Percentiles rank a stretch among this genome's conserved stretches.
Conservation (phyloP, 2,329 filamentous ascomycete species). For the Botrytis deweyae region DNA sequence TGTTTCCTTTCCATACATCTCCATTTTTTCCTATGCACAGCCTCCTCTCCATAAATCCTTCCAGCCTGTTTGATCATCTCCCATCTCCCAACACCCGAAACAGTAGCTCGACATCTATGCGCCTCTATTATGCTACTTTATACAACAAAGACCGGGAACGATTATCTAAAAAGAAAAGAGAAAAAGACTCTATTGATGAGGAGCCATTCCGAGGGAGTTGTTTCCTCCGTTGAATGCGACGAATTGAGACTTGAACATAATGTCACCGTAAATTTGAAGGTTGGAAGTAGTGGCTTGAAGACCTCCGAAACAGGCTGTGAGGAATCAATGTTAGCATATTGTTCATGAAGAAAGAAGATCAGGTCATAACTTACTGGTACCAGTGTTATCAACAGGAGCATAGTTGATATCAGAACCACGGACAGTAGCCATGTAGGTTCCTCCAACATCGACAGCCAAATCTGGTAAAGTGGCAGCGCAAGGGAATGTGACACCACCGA, state of each 20-base stretch:
- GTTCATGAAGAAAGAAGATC: not conserved
- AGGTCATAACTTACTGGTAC: slow-evolving; percentile 47
- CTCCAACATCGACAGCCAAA: slow-evolving; percentile 43
- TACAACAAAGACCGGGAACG: not conserved
- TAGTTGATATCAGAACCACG: slow-evolving; percentile 51
- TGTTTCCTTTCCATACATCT: slow-evolving; percentile 12
- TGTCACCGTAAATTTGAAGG: slow-evolving; percentile 62
- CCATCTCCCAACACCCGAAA: slow-evolving; percentile 4
- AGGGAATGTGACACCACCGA: slow-evolving; percentile 43
- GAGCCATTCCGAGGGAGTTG: slow-evolving; percentile 53
- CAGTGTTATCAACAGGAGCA: slow-evolving; percentile 44
- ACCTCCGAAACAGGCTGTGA: slow-evolving; percentile 63
- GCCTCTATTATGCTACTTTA: slow-evolving; percentile 11
- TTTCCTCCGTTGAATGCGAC: slow-evolving; percentile 58
- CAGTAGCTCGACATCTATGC: slow-evolving; percentile 1
- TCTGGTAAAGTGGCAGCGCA: slow-evolving; percentile 41
- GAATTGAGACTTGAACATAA: slow-evolving; percentile 62
- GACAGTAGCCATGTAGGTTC: slow-evolving; percentile 47
- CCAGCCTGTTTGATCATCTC: not conserved
- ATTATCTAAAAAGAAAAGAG: slow-evolving; percentile 6
- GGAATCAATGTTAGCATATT: slow-evolving; percentile 16
- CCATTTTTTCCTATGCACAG: not conserved
- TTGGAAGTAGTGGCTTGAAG: slow-evolving; percentile 58
- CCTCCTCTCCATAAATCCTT: not conserved
- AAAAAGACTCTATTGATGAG: slow-evolving; percentile 31